Conservation (phyloP, 805 yeast species). For the Lipomyces sp. region DNA sequence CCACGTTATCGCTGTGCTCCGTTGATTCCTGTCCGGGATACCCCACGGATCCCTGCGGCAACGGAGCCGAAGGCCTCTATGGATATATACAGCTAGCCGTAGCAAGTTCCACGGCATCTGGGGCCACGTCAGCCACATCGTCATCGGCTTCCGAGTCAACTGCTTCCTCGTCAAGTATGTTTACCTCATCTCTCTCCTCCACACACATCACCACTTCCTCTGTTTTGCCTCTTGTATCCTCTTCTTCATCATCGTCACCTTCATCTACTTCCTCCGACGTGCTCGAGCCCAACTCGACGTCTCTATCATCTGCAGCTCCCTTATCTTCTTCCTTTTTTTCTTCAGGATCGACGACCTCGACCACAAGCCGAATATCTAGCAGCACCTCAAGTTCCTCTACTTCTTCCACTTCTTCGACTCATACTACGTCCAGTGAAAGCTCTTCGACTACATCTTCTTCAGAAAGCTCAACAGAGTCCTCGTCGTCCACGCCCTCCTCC, state of each 20-base stretch:
- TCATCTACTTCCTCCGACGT: conserved; percentile 15
- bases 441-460: not conserved
- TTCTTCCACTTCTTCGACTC: conserved; percentile 1
- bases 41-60: conserved; percentile 46
- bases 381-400: conserved; percentile 24
- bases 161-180: conserved; percentile 14
- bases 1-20: conserved; percentile 37
- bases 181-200: conserved; percentile 12
- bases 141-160: conserved; percentile 25
- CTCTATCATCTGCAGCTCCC: no score
- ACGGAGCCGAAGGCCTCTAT: conserved; percentile 43
- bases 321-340: no score
- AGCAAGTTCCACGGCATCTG: conserved; percentile 14
- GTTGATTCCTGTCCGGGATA: conserved; percentile 46
- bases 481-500: not conserved
- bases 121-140: conserved; percentile 15
- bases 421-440: not conserved
- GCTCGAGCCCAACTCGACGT: not conserved
- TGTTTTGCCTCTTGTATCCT: conserved; percentile 19
- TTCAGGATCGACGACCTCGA: conserved; percentile 16
- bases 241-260: conserved; percentile 31
- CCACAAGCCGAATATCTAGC: conserved; percentile 31
- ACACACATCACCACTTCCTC: conserved; percentile 9
- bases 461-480: not conserved
- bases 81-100: conserved; percentile 49